phyloP scores from a whole-genome alignment of 371 early-diverging fungal genomes.

The Apophysomyces ossiformis region DNA sequence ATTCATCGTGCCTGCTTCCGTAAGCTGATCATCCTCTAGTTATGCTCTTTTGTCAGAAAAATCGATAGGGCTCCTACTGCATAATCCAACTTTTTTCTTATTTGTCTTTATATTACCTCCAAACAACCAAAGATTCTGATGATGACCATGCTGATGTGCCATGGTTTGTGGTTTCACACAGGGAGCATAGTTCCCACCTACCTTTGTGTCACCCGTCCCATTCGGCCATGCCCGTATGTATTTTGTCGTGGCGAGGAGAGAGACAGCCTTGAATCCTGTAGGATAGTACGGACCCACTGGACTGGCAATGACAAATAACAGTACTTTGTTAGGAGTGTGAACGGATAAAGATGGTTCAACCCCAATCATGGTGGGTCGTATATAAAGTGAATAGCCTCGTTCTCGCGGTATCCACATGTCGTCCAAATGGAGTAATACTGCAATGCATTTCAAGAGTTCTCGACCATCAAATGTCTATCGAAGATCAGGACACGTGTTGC shows the following conservation, averaged over 20 bases:
- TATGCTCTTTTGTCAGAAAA: not conserved
- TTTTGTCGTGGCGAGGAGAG: conserved; percentile 76
- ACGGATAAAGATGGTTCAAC: conserved; percentile 80
- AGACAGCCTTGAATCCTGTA: conserved; percentile 83
- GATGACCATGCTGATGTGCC: conserved; percentile 79
- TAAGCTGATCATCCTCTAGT: conserved; percentile 67
- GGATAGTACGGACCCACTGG: conserved; percentile 96
- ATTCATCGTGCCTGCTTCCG: conserved; percentile 96
- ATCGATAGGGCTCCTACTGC: too few relatives aligned
- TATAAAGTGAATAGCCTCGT: conserved; percentile 89
- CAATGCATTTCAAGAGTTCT: conserved; percentile 80
- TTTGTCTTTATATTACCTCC: conserved; percentile 35
- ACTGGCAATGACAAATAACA: conserved; percentile 85
- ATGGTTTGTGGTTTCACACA: conserved; percentile 83
- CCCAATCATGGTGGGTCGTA: conserved; percentile 93
- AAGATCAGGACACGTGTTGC: conserved; percentile 2
- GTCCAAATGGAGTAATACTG: conserved; percentile 80
- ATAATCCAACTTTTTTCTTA: not conserved
- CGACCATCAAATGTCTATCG: conserved; percentile 69
- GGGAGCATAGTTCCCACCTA: conserved; percentile 80
- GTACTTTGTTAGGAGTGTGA: conserved; percentile 66
- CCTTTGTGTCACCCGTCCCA: conserved; percentile 88
- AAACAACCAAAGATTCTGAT: conserved; percentile 93
- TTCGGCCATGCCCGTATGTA: conserved; percentile 95
- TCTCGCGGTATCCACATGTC: conserved; percentile 84